Evolutionary conservation across 2,329 filamentous ascomycete genomes (phyloP).

Genomic region (Aspergillus aculeatinus): DNA sequence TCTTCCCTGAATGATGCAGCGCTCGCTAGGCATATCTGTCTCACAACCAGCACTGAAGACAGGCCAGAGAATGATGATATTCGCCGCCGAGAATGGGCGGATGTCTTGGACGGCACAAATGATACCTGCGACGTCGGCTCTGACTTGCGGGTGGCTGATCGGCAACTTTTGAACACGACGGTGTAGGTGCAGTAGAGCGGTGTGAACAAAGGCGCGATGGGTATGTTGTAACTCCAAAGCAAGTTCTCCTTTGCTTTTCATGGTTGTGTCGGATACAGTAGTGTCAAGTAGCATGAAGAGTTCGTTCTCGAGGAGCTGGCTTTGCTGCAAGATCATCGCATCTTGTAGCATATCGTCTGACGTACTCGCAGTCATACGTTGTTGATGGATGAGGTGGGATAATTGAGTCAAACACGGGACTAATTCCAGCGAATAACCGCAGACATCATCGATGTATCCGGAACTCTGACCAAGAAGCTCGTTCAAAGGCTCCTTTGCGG

Average conservation of each 20-base stretch:
- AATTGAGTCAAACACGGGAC: slow-evolving; percentile 27
- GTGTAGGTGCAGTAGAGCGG: slow-evolving; percentile 30
- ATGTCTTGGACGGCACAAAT: slow-evolving; percentile 21
- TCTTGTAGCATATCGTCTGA: neutral
- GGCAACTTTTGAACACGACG: slow-evolving; percentile 25
- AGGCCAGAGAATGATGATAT: slow-evolving; percentile 33
- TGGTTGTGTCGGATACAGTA: slow-evolving; percentile 3
- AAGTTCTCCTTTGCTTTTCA: slow-evolving; percentile 7
- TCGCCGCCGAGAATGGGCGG: slow-evolving; percentile 23
- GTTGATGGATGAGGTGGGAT: slow-evolving; percentile 18
- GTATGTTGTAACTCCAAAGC: slow-evolving; percentile 23
- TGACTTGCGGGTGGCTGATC: slow-evolving; percentile 19
- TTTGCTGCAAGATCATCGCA: slow-evolving; percentile 1
- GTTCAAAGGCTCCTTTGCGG: slow-evolving; percentile 9
- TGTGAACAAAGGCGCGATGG: slow-evolving; percentile 28
- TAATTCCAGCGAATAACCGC: slow-evolving; percentile 30
- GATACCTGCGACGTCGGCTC: slow-evolving; percentile 20
- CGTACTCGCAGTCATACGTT: neutral
- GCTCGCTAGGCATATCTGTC: slow-evolving; percentile 19
- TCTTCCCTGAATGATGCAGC: slow-evolving; percentile 21
- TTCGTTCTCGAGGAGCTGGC: slow-evolving; percentile 13
- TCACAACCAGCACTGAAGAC: slow-evolving; percentile 35
- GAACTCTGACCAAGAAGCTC: slow-evolving; percentile 1
- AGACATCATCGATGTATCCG: slow-evolving; percentile 28
- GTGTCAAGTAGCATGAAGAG: slow-evolving; percentile 13